Conservation (phyloP, 2,329 filamentous ascomycete genomes). For the Sporothrix curviconia region DNA sequence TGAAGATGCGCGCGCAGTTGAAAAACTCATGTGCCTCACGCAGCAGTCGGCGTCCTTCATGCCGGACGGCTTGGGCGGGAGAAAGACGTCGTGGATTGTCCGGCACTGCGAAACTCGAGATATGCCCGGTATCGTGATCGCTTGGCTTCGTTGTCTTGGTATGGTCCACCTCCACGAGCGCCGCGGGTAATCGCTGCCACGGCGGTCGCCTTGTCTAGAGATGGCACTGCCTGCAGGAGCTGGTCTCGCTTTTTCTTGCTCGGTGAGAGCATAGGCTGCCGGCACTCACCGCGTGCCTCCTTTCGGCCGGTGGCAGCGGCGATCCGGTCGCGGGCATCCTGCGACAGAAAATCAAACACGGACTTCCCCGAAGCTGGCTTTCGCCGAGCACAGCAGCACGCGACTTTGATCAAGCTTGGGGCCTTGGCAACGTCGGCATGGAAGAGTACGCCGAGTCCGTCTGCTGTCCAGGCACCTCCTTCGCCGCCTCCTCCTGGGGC, state of each 20-base stretch:
- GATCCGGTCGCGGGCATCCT: constrained; percentile 69
- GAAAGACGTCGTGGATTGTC: constrained; percentile 49
- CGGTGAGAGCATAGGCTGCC: constrained; percentile 53
- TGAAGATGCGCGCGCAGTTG: constrained; percentile 66
- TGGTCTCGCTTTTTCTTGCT: constrained; percentile 56
- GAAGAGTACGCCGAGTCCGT: constrained; percentile 46
- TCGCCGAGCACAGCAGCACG: constrained; percentile 79
- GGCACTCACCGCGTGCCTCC: constrained; percentile 71
- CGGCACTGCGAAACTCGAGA: constrained; percentile 69
- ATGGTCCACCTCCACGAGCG: constrained; percentile 64
- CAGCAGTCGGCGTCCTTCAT: constrained; percentile 63
- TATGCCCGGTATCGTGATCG: constrained; percentile 74
- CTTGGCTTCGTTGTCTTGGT: constrained; percentile 75
- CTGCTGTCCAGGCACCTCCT: constrained; percentile 9
- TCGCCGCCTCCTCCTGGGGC: constrained; percentile 26
- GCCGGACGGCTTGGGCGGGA: constrained; percentile 43
- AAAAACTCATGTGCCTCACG: constrained; percentile 73
- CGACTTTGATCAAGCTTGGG: constrained; percentile 65
- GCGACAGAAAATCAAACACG: constrained; percentile 85
- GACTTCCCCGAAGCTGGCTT: constrained; percentile 76
- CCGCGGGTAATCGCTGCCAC: constrained; percentile 62
- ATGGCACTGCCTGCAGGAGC: constrained; percentile 53
- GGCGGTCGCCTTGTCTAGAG: constrained; percentile 60
- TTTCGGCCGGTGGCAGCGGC: constrained; percentile 66
- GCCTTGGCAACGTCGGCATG: constrained; percentile 71